Conservation (phyloP, 2,329 filamentous ascomycete species). For the Ceratocystis harringtonii region DNA sequence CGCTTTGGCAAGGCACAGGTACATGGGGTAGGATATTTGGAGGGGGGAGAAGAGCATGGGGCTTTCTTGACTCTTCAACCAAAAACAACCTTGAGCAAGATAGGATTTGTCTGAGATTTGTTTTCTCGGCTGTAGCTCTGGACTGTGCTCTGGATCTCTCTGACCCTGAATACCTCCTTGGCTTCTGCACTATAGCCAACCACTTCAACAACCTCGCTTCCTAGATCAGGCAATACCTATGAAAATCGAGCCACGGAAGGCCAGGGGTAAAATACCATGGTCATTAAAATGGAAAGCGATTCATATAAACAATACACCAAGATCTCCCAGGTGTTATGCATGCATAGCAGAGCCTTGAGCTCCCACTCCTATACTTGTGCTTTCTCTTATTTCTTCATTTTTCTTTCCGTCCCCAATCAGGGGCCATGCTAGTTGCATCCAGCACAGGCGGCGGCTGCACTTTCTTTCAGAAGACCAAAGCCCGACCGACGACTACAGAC, state of each 20-base stretch:
- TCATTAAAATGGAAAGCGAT: neutral
- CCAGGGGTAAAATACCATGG: neutral
- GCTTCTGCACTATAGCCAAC: neutral
- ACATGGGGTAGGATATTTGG: constrained; percentile 1
- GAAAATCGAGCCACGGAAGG: neutral
- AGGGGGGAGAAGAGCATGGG: neutral
- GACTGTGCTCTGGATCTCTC: neutral
- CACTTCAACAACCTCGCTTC: neutral
- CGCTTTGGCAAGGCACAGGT: neutral
- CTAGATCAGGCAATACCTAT: neutral
- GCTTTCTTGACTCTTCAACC: neutral
- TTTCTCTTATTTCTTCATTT: neutral
- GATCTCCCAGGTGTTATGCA: too few species aligned
- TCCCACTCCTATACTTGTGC: too few species aligned
- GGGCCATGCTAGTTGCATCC: neutral
- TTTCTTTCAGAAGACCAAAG: neutral
- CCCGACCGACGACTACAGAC: neutral
- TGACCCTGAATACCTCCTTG: neutral
- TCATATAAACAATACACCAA: neutral
- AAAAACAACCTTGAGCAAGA: neutral
- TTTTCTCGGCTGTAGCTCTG: neutral
- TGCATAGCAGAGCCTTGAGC: too few species aligned
- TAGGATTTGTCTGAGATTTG: constrained; percentile 4
- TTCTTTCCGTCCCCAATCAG: neutral
- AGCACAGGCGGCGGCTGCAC: neutral